A percentile compares a stretch with the other conserved stretches of the same genome.
Evolutionary conservation across 306 rosid genomes (phyloP).

Genomic region (Vicia sativa): DNA sequence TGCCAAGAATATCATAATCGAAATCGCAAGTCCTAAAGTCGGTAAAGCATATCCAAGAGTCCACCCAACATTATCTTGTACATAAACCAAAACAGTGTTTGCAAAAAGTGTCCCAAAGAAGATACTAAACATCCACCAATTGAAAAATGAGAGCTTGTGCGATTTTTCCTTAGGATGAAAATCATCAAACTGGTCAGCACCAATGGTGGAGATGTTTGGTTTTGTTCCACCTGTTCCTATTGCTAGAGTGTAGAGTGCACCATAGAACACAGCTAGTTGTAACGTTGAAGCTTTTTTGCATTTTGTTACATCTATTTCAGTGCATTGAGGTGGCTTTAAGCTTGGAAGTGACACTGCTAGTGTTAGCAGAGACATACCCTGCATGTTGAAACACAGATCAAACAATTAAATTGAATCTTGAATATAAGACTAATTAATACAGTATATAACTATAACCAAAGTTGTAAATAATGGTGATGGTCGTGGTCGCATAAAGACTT

Average conservation of each 20-base stretch:
- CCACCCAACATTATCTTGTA: conserved; percentile 82
- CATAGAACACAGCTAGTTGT: conserved; percentile 49
- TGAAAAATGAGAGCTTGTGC: conserved; percentile 84
- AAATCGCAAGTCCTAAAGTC: conserved; percentile 65
- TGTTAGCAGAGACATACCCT: conserved; percentile 58
- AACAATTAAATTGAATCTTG: neutral
- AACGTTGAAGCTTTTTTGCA: conserved; percentile 49
- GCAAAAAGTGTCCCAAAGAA: conserved; percentile 91
- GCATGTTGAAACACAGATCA: conserved; percentile 12
- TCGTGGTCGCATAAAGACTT: too few relatives aligned
- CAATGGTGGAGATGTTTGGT: conserved; percentile 94
- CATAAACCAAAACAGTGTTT: conserved; percentile 63
- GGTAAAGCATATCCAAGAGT: conserved; percentile 86
- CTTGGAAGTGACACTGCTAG: conserved; percentile 52
- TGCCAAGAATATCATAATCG: conserved; percentile 60
- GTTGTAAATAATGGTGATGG: too few relatives aligned
- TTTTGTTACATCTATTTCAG: conserved; percentile 29
- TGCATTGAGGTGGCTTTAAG: conserved; percentile 52
- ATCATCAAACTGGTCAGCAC: conserved; percentile 91
- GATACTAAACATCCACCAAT: conserved; percentile 95
- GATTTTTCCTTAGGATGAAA: conserved; percentile 72
- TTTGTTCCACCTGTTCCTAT: conserved; percentile 93
- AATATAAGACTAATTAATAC: too few relatives aligned
- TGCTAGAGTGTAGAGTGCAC: conserved; percentile 70
- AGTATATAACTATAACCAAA: too few relatives aligned